These are phyloP conservation scores for Musa beccarii DNA, from an alignment of 176 grass and related monocot species.

Conservation along the genomic window DNA sequence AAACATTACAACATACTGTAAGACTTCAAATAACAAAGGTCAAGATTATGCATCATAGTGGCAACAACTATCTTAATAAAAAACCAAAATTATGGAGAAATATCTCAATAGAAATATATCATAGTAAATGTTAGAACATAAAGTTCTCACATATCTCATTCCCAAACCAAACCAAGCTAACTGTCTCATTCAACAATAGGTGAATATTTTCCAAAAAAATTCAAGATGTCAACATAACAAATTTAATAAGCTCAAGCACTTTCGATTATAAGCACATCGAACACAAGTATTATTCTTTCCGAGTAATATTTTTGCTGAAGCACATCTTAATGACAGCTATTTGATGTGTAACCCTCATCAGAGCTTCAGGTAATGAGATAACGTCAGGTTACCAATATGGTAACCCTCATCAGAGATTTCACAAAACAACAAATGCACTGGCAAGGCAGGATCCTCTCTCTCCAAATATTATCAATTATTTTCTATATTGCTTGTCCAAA, in stretches of 20 bases:
- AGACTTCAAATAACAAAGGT: not conserved
- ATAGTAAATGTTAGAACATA: not conserved
- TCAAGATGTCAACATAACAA: too few species aligned
- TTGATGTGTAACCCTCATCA: not conserved
- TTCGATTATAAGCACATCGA: too few species aligned
- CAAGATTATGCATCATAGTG: not conserved
- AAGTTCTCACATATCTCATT: not conserved
- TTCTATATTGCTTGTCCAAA: not conserved
- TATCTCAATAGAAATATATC: not conserved
- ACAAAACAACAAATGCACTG: not conserved
- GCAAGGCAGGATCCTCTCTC: not conserved
- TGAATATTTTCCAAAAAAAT: not conserved
- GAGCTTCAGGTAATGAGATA: not conserved
- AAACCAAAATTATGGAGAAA: not conserved
- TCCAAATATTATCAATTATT: not conserved
- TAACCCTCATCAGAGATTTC: not conserved
- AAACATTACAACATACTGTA: not conserved
- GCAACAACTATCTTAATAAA: not conserved
- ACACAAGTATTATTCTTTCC: too few species aligned
- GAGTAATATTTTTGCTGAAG: not conserved
- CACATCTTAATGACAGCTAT: not conserved
- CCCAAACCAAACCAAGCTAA: not conserved
- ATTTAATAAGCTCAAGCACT: too few species aligned
- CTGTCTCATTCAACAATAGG: not conserved
- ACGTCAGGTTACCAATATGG: not conserved